Percentiles rank a stretch among this genome's conserved stretches.
Evolutionary conservation across 805 yeast genomes (phyloP).

Genomic region (Candida namnaoensis): DNA sequence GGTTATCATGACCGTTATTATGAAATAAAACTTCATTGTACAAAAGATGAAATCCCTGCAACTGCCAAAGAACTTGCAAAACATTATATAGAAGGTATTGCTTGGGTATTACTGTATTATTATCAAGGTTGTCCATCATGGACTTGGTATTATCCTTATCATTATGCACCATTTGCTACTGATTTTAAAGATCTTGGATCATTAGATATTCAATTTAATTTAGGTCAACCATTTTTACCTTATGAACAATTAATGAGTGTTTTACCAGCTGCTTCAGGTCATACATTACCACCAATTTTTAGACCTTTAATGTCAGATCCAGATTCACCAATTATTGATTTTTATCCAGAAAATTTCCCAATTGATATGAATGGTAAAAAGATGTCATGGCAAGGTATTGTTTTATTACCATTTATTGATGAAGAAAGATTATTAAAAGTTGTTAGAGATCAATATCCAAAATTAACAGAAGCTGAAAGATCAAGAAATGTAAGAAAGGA

Average conservation of each 20-base stretch:
- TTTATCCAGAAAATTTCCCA: constrained; percentile 80
- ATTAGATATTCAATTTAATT: constrained; percentile 46
- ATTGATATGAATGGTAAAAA: constrained; percentile 95
- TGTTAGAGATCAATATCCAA: constrained; percentile 56
- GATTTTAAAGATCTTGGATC: constrained; percentile 57
- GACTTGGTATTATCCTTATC: constrained; percentile 97
- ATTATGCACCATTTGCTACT: constrained; percentile 95
- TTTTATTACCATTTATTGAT: constrained; percentile 84
- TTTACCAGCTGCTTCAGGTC: constrained; percentile 88
- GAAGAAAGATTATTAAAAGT: constrained; percentile 62
- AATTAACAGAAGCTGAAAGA: constrained; percentile 58
- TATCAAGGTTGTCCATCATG: constrained; percentile 98
- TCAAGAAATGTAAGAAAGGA: constrained; percentile 62
- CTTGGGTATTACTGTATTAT: constrained; percentile 93
- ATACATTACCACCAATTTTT: constrained; percentile 74
- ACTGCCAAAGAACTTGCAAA: constrained; percentile 53
- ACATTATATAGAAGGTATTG: constrained; percentile 84
- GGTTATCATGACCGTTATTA: constrained; percentile 86
- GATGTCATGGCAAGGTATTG: constrained; percentile 93
- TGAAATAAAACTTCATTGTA: constrained; percentile 56
- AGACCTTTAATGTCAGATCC: constrained; percentile 74
- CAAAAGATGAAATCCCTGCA: constrained; percentile 41
- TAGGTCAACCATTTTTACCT: constrained; percentile 80
- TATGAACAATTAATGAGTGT: constrained; percentile 94
- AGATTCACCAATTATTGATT: constrained; percentile 79